Conservation (phyloP, 129 eudicot species). For the Glebionis coronaria region DNA sequence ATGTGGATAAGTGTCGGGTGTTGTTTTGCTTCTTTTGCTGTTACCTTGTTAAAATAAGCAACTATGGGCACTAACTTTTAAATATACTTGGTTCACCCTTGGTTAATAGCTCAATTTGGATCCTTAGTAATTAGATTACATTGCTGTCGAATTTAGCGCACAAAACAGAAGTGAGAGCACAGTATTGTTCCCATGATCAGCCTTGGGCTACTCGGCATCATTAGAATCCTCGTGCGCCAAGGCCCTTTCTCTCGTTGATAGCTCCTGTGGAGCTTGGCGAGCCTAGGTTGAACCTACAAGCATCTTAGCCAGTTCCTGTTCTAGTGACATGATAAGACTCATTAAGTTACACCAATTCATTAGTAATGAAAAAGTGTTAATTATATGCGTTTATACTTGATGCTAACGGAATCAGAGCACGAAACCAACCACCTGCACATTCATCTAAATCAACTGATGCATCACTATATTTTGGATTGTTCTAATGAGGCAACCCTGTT, state of each 20-base stretch:
- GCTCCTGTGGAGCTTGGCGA: conserved; percentile 52
- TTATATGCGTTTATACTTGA: too few relatives aligned
- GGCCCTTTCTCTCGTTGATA: conserved; percentile 36
- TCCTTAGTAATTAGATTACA: too few relatives aligned
- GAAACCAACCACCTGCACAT: conserved; percentile 27
- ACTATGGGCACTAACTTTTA: not conserved
- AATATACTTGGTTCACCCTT: not conserved
- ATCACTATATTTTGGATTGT: too few relatives aligned
- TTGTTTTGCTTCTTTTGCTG: not conserved
- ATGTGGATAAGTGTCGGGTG: not conserved
- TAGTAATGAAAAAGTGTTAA: too few relatives aligned
- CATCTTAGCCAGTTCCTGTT: conserved; percentile 29
- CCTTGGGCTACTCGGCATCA: conserved; percentile 40
- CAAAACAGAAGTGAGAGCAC: too few relatives aligned
- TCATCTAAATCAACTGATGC: not conserved
- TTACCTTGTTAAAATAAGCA: conserved; percentile 1
- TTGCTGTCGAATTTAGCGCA: too few relatives aligned
- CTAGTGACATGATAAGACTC: conserved; percentile 5
- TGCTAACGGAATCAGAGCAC: conserved; percentile 26
- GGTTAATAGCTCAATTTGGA: not conserved
- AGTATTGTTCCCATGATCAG: conserved; percentile 34
- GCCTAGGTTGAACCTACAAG: conserved; percentile 37
- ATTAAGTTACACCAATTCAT: too few relatives aligned
- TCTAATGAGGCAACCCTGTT: too few relatives aligned
- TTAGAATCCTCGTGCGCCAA: conserved; percentile 42